phyloP scores from a whole-genome alignment of 768 basidiomycete species.

The Dendrothele bispora region DNA sequence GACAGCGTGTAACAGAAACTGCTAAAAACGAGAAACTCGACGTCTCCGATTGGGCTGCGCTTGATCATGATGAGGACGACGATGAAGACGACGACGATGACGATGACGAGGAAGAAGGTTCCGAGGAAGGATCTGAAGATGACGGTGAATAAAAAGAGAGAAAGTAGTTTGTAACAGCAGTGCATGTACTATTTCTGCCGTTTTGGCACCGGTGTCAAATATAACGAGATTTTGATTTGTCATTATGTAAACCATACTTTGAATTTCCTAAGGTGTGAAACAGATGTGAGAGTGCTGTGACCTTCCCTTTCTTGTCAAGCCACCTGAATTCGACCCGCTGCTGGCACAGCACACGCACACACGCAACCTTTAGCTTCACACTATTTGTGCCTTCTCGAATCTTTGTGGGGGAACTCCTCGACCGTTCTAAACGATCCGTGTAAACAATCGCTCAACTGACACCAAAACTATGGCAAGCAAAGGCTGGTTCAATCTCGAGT shows the following conservation, averaged over 20 bases:
- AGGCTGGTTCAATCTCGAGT: conserved; percentile 87
- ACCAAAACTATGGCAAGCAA: conserved; percentile 49
- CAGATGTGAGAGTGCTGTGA: not conserved
- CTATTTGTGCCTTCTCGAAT: no score
- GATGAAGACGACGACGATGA: conserved; percentile 20
- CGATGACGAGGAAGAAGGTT: conserved; percentile 11
- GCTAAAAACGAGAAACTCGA: conserved; percentile 59
- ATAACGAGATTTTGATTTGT: no score
- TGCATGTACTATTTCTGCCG: no score
- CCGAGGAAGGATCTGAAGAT: conserved; percentile 11
- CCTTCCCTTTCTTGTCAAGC: not conserved
- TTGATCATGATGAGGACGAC: conserved; percentile 22
- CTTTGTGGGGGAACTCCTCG: no score
- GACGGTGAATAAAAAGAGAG: conserved; percentile 1
- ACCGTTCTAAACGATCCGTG: no score
- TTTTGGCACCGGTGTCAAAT: no score
- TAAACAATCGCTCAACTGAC: not conserved
- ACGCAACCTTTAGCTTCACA: no score
- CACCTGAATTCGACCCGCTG: not conserved
- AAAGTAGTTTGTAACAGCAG: no score
- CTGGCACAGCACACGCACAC: not conserved
- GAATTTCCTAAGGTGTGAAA: no score
- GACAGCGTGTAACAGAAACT: conserved; percentile 37
- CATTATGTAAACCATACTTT: no score
- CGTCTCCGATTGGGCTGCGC: conserved; percentile 50